Conservation (phyloP, 1,284 basidiomycete genomes). For the Mycosarcoma mackinlayi region DNA sequence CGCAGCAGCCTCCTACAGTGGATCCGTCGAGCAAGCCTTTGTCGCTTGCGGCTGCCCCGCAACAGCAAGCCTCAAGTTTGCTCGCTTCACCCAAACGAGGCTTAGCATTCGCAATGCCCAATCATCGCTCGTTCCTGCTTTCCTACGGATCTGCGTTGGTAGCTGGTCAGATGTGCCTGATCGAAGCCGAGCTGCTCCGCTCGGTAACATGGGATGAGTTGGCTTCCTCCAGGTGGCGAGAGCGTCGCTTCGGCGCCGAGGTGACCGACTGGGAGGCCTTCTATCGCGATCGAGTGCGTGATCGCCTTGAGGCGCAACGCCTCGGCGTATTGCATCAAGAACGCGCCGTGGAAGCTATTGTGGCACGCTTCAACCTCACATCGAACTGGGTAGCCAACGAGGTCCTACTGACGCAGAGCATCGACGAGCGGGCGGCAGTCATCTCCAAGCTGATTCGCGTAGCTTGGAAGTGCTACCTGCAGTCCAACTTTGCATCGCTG, state of each 20-base stretch:
- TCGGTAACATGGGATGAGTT: constrained; percentile 85
- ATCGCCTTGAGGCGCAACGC: constrained; percentile 75
- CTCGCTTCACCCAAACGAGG: constrained; percentile 11
- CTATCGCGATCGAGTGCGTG: constrained; percentile 78
- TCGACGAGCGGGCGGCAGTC: constrained; percentile 75
- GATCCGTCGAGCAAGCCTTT: background rate
- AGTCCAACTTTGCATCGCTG: constrained; percentile 83
- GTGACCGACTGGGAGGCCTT: constrained; percentile 85
- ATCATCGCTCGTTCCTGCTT: constrained; percentile 61
- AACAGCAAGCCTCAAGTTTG: background rate
- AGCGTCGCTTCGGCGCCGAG: constrained; percentile 71
- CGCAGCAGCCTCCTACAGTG: constrained; percentile 3
- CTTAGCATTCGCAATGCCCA: constrained; percentile 28
- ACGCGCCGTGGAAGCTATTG: constrained; percentile 72
- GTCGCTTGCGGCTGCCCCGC: background rate
- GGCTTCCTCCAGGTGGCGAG: constrained; percentile 72
- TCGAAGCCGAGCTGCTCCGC: constrained; percentile 86
- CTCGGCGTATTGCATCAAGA: constrained; percentile 42
- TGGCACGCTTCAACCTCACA: constrained; percentile 87
- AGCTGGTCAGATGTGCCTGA: constrained; percentile 84
- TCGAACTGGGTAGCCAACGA: constrained; percentile 85
- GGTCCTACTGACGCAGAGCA: constrained; percentile 71
- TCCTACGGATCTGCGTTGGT: constrained; percentile 73
- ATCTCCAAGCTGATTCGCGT: constrained; percentile 85
- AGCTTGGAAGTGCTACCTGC: constrained; percentile 86